These are phyloP conservation scores for Venturia effusa DNA, from an alignment of 2,329 filamentous ascomycete genomes.

Conservation along the genomic window DNA sequence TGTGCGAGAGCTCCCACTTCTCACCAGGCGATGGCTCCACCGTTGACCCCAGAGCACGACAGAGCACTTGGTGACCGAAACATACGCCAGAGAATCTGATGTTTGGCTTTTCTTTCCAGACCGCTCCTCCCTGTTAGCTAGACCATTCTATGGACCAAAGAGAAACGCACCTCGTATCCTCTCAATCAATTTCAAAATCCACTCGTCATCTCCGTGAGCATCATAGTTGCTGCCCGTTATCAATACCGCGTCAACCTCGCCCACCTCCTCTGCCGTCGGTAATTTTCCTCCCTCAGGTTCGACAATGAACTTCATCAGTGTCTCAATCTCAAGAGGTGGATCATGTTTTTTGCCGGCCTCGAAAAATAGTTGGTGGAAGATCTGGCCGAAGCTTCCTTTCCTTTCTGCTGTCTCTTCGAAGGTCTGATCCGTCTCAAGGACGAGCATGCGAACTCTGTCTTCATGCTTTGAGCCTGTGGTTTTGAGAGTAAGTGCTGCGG, in stretches of 20 bases:
- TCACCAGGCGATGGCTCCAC: constrained; percentile 27
- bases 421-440: constrained; percentile 48
- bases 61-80: constrained; percentile 39
- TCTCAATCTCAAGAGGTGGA: constrained; percentile 44
- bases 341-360: constrained; percentile 41
- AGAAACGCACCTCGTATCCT: constrained; percentile 33
- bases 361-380: constrained; percentile 41
- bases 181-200: constrained; percentile 32
- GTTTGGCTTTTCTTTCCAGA: constrained; percentile 41
- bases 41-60: constrained; percentile 30
- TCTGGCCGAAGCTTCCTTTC: constrained; percentile 44
- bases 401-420: constrained; percentile 40
- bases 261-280: constrained; percentile 37
- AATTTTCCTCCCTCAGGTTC: constrained; percentile 37
- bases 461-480: not conserved
- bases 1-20: constrained; percentile 38
- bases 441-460: constrained; percentile 35
- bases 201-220: constrained; percentile 33
- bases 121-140: constrained; percentile 22
- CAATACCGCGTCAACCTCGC: constrained; percentile 32
- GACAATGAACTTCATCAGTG: constrained; percentile 45
- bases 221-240: constrained; percentile 39
- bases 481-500: not conserved
- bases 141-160: constrained; percentile 1
- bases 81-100: constrained; percentile 40